These are phyloP conservation scores for Clonostachys chloroleuca DNA, from an alignment of 2,329 filamentous ascomycete species.

Conservation along the genomic window DNA sequence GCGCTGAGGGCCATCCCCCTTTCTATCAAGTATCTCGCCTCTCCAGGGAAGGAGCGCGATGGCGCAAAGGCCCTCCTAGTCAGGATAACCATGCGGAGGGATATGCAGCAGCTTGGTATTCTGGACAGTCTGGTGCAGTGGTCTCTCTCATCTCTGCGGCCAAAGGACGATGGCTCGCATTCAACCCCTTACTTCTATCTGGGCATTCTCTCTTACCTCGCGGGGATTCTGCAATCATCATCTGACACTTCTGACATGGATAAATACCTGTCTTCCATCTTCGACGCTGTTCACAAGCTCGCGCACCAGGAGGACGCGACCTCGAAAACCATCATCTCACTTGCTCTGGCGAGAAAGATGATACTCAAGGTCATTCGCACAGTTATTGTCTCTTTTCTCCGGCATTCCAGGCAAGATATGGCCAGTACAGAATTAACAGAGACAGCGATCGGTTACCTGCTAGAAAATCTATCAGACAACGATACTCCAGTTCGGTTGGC, in stretches of 20 bases:
- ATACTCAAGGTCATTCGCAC: constrained; percentile 82
- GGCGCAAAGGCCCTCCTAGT: constrained; percentile 82
- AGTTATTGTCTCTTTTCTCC: constrained; percentile 62
- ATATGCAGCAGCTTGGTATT: constrained; percentile 79
- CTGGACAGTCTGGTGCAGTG: constrained; percentile 65
- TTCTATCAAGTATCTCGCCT: constrained; percentile 66
- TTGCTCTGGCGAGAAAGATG: constrained; percentile 76
- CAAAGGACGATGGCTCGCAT: constrained; percentile 25
- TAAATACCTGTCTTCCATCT: constrained; percentile 60
- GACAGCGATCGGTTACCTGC: constrained; percentile 74
- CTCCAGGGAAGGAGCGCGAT: constrained; percentile 82
- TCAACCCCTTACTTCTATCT: constrained; percentile 69
- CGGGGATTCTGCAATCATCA: constrained; percentile 65
- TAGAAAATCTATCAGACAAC: constrained; percentile 76
- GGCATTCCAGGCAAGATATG: constrained; percentile 37
- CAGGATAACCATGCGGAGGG: constrained; percentile 73
- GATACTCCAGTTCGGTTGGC: constrained; percentile 89
- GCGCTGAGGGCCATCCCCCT: constrained; percentile 66
- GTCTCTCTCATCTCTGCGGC: constrained; percentile 59
- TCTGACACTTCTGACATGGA: constrained; percentile 73
- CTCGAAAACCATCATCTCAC: constrained; percentile 55
- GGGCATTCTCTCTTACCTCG: constrained; percentile 75
- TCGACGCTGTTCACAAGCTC: constrained; percentile 57
- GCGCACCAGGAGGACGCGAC: constrained; percentile 42
- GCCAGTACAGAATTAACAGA: constrained; percentile 60